These are phyloP conservation scores for Backusella tarrabulga DNA, from an alignment of 192 early-diverging fungal genomes.

Conservation along the genomic window DNA sequence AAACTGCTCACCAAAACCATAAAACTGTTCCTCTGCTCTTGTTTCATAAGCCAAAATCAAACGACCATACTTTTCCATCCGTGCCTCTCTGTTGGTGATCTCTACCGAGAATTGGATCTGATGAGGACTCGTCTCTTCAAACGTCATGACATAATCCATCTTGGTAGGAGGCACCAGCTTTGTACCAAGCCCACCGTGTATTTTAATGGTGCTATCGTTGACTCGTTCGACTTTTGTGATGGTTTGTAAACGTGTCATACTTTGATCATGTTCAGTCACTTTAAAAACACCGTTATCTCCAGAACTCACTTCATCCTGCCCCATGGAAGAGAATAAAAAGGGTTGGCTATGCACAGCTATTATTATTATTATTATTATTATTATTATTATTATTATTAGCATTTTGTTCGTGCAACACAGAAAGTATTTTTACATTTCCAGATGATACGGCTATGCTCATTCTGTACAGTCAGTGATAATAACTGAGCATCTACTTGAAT, in stretches of 20 bases:
- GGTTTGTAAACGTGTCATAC: conserved; percentile 31
- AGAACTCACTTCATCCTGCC: conserved; percentile 26
- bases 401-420: neutral
- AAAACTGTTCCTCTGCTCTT: conserved; percentile 33
- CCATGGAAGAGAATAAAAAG: conserved; percentile 32
- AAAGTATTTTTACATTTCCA: conserved; percentile 24
- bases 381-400: neutral
- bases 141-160: conserved; percentile 27
- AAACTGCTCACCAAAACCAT: conserved; percentile 44
- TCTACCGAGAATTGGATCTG: conserved; percentile 22
- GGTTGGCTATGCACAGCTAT: conserved; percentile 27
- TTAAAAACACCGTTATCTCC: conserved; percentile 31
- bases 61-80: conserved; percentile 12
- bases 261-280: conserved; percentile 35
- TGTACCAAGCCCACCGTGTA: conserved; percentile 19
- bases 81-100: neutral
- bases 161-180: conserved; percentile 24
- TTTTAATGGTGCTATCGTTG: conserved; percentile 4
- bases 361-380: neutral
- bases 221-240: conserved; percentile 18
- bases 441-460: conserved; percentile 5
- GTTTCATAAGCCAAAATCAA: conserved; percentile 24
- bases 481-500: conserved; percentile 11
- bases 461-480: conserved; percentile 9
- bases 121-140: conserved; percentile 16